Conservation (phyloP, 2,329 filamentous ascomycete genomes). For the Macrophomina tecta region DNA sequence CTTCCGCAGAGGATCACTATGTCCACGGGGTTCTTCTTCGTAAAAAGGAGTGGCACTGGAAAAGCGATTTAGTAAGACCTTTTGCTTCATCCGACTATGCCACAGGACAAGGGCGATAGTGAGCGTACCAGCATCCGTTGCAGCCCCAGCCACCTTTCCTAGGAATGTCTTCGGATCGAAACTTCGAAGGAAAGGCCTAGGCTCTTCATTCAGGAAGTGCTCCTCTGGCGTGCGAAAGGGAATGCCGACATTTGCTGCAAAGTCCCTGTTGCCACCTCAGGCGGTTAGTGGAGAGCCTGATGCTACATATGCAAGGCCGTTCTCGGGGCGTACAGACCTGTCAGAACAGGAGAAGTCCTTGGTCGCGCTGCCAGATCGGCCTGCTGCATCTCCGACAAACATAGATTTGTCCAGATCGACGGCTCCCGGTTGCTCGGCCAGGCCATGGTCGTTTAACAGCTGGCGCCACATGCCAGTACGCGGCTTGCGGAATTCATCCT, state of each 20-base stretch:
- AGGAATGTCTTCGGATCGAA: slow-evolving; percentile 74
- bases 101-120: slow-evolving; percentile 9
- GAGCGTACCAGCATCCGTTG: slow-evolving; percentile 44
- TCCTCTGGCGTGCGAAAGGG: slow-evolving; percentile 87
- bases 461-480: slow-evolving; percentile 86
- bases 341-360: slow-evolving; percentile 67
- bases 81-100: slow-evolving; percentile 1
- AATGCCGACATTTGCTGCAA: slow-evolving; percentile 84
- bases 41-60: slow-evolving; percentile 46
- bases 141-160: slow-evolving; percentile 32
- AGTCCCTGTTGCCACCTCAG: slow-evolving; percentile 62
- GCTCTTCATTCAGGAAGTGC: slow-evolving; percentile 75
- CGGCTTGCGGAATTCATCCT: slow-evolving; percentile 86
- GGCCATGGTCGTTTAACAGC: slow-evolving; percentile 59
- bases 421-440: slow-evolving; percentile 54
- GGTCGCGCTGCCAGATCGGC: slow-evolving; percentile 50
- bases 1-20: slow-evolving; percentile 87
- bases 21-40: slow-evolving; percentile 71
- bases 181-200: slow-evolving; percentile 68
- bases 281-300: slow-evolving; percentile 29
- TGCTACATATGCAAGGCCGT: slow-evolving; percentile 21
- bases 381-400: slow-evolving; percentile 88
- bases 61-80: slow-evolving; percentile 9
- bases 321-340: slow-evolving; percentile 48
- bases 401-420: slow-evolving; percentile 76